phyloP scores from a whole-genome alignment of 495 filamentous ascomycete species.

The Terfezia claveryi region DNA sequence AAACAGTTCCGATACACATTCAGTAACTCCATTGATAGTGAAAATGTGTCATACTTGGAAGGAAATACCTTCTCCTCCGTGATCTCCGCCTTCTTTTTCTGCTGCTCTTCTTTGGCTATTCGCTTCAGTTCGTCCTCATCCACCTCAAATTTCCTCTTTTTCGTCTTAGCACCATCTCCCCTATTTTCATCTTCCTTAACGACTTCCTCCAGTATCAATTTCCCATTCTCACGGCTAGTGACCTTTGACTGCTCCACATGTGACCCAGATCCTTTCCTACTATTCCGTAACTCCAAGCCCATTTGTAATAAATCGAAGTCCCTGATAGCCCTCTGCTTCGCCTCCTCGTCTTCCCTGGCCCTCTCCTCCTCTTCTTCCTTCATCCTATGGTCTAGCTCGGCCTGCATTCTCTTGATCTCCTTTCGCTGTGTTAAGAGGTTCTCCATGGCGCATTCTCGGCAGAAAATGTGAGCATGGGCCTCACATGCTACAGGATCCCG shows the following conservation, averaged over 20 bases:
- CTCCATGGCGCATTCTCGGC: slow-evolving; percentile 76
- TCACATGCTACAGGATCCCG: slow-evolving; percentile 50
- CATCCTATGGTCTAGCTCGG: slow-evolving; percentile 35
- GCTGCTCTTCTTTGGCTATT: slow-evolving; percentile 45
- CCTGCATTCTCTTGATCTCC: slow-evolving; percentile 71
- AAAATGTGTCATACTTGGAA: neutral
- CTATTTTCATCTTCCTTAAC: slow-evolving; percentile 4
- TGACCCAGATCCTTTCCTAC: slow-evolving; percentile 2
- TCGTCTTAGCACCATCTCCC: slow-evolving; percentile 10
- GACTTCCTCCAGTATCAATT: slow-evolving; percentile 23
- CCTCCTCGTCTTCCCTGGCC: slow-evolving; percentile 34
- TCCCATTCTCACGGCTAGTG: slow-evolving; percentile 23
- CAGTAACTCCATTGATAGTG: neutral
- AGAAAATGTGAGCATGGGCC: slow-evolving; percentile 75
- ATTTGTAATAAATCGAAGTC: slow-evolving; percentile 47
- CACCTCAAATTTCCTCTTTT: slow-evolving; percentile 63
- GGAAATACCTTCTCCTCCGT: slow-evolving; percentile 48
- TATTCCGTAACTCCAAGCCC: slow-evolving; percentile 39
- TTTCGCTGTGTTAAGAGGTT: slow-evolving; percentile 80
- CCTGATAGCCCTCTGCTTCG: slow-evolving; percentile 30
- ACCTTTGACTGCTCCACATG: slow-evolving; percentile 18
- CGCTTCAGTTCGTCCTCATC: slow-evolving; percentile 59
- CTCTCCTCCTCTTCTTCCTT: slow-evolving; percentile 33
- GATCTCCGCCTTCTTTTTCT: slow-evolving; percentile 42
- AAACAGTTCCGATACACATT: neutral